Base-by-base conservation (phyloP, 345 rosid species). In the Carallia brachiata region DNA sequence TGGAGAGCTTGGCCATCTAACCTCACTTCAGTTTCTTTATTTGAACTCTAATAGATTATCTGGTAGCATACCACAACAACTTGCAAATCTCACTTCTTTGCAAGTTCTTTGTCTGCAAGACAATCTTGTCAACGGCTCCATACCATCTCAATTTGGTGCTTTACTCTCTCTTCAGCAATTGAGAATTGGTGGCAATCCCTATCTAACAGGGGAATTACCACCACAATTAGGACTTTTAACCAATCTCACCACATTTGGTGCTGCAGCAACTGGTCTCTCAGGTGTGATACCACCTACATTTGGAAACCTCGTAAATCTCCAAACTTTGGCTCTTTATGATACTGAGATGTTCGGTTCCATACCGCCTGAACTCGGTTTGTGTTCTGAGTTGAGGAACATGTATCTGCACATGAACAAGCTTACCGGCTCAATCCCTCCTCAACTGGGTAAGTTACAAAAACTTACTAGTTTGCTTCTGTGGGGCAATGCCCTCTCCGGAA, bases 321-420 rank as follows among this genome's bases (percentile, higher is more conserved):
- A 94, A 69, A 91, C 95, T 13, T 70, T 94, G 77, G 83, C 97
- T 70, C 81, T 94, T 66, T 94, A 94, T 72, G 98, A 94, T 66
- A 91, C 93, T 12, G 97, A 90, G 57, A 36, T 94, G 17, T 84
- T 72, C 59, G 97, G 98, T 62, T 79, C 88, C 1, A 85, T 94
- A 69, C 95, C 96, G 6, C 81, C 90, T 36, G 93, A 94, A 73
- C 90, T 94, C 5, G 95, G 96, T 37, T 68, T 75, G 23, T 94
- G 97, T 66, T 77, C 81, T 1, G 92, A 90, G 84, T 79, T 94
- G 40, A 90, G 93, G 78, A 91, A 94, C 74, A 71, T 94, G 89
- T 90, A 90, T 81, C 75, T 94, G 84, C 93, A 94, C 81, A 87
- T 90, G 95, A 94, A 91, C 73, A 94, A 91, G 85, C 97, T 91